Evolutionary conservation across 257 asterid species (phyloP), one percentile per base, ranked within the genome.

Genomic region (Fraxinus pennsylvanica): DNA sequence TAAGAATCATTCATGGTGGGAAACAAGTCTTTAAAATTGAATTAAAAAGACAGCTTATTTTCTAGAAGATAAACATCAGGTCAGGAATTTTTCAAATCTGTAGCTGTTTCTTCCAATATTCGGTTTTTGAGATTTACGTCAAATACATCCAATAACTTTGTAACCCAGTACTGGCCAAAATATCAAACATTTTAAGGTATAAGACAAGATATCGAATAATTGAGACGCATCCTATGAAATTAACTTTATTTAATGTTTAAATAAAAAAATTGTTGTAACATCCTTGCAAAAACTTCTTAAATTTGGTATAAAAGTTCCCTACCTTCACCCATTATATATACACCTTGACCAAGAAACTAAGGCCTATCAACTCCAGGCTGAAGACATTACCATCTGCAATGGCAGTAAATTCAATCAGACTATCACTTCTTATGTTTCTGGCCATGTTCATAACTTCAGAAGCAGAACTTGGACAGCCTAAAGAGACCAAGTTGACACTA

Each of bases 401-500:
- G 87, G 79, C 81, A 73, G 59, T 77, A 39, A 35, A 59, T 71
- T 57, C 77, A 70, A 8, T 70, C 65, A 80, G 15, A 8, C 12
- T 81, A 0, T 59, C 59, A 21, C 5, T 71, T 27, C 43, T 82
- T 68, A 27, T 77, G 57, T 52, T 78, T 73, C 14, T 86, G 14
- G 43, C 73, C 76, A 69, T 59, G 9, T 41, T 82, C 74, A 52
- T 68, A 27, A 41, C 1, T 39, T 74, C 84, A 22, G 4, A 19
- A 13, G 83, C 85, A 0, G 63, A 79, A 12, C 72, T 68, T 9
- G 68, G 57, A 67, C 84, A 76, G 39, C 83, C 67, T 45, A 81
- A 73, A 47, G 88, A 85, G 77, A 85, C 88, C 61, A 61, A 50
- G 30, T 81, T 88, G 86, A 73, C 90, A 25, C 45, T 85, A 6